Conservation (phyloP, 495 filamentous ascomycete species). For the Penicillium alfredii region DNA sequence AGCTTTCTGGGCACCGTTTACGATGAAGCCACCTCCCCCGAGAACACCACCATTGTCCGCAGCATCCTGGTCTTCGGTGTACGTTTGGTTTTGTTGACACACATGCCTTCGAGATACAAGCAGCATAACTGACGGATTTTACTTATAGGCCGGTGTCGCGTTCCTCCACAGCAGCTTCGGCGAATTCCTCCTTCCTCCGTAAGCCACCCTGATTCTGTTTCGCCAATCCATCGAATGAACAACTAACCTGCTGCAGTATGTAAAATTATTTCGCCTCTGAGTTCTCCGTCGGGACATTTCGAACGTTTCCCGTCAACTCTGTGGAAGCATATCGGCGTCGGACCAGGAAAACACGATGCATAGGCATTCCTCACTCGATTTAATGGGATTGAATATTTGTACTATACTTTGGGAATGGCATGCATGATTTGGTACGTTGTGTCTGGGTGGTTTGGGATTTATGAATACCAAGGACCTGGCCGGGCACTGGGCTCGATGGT, state of each 20-base stretch:
- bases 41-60: conserved; percentile 70
- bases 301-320: conserved; percentile 5
- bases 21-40: conserved; percentile 58
- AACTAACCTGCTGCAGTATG: conserved; percentile 17
- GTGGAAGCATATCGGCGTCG: conserved; percentile 23
- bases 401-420: conserved; percentile 19
- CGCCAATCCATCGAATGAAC: conserved; percentile 1
- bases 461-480: conserved; percentile 21
- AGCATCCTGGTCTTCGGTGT: conserved; percentile 70
- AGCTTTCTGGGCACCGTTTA: conserved; percentile 50
- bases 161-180: conserved; percentile 70
- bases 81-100: conserved; percentile 25
- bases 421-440: conserved; percentile 7
- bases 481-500: too few relatives aligned
- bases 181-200: conserved; percentile 71
- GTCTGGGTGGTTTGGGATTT: conserved; percentile 10
- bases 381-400: conserved; percentile 18
- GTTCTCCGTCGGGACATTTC: conserved; percentile 7
- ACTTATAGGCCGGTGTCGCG: conserved; percentile 61
- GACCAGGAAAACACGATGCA: conserved; percentile 11
- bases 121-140: conserved; percentile 12
- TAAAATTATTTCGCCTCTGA: conserved; percentile 13
- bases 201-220: conserved; percentile 28
- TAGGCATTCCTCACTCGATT: conserved; percentile 12
- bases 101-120: neutral